Evolutionary conservation across 768 basidiomycete genomes (phyloP).

Genomic region (Hericium alpestre): DNA sequence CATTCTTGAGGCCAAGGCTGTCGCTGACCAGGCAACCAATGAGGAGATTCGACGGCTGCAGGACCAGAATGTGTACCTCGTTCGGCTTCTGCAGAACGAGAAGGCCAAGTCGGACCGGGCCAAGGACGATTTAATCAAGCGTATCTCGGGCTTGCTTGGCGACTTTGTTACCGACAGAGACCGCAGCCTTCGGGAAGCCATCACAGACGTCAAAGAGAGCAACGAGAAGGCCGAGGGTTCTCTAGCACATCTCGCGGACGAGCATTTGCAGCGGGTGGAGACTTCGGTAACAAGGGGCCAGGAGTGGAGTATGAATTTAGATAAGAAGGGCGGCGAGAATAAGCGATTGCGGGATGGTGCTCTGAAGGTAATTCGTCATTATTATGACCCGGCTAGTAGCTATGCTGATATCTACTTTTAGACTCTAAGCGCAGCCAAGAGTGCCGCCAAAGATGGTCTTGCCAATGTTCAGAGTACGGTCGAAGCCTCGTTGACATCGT

Average conservation of each 20-base stretch:
- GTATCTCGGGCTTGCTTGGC: conserved; percentile 60
- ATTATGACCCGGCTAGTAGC: neutral
- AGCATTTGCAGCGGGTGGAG: conserved; percentile 38
- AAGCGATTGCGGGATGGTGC: conserved; percentile 48
- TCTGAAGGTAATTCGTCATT: conserved; percentile 36
- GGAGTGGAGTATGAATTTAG: conserved; percentile 30
- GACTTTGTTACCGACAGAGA: conserved; percentile 65
- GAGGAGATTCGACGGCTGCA: conserved; percentile 52
- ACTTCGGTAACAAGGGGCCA: conserved; percentile 30
- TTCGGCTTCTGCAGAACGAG: conserved; percentile 54
- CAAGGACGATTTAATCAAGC: conserved; percentile 65
- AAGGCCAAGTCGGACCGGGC: conserved; percentile 54
- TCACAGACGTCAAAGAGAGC: conserved; percentile 40
- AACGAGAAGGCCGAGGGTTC: conserved; percentile 47
- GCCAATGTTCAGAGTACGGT: conserved; percentile 34
- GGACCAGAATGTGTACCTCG: conserved; percentile 60
- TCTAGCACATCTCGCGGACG: conserved; percentile 35
- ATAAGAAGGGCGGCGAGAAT: conserved; percentile 37
- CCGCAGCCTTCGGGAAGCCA: conserved; percentile 46
- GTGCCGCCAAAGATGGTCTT: conserved; percentile 32
- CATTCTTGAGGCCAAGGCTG: conserved; percentile 35
- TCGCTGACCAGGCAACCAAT: conserved; percentile 36
- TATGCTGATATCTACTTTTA: conserved; percentile 17
- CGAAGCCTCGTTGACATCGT: conserved; percentile 35
- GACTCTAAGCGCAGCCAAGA: conserved; percentile 30